Base-by-base conservation (phyloP, 805 yeast genomes). In the Cyberlindnera euphorbiae region DNA sequence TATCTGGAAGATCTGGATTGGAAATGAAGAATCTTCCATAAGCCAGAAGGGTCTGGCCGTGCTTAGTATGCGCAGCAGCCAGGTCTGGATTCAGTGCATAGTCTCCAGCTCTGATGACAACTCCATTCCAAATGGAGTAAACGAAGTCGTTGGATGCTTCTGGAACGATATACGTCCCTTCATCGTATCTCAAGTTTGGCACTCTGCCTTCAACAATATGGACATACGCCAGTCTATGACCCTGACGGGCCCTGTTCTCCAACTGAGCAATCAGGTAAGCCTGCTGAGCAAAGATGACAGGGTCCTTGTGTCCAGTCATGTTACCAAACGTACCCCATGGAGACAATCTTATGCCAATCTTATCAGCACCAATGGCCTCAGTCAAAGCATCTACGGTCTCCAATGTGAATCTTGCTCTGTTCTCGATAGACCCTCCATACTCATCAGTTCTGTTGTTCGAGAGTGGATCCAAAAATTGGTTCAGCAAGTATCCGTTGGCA, bases 401-500 rank as follows among this genome's bases (percentile, higher is more conserved):
- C 21, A 69, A 52, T 1, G 55, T 37, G 28, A 68, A 54, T 32
- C 66, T 56, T 12, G 65, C 56, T 39, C 71, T 56, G 47, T 64
- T 67, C 48, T 69, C 76, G 45, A 71, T 65, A 6, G 68, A 59
- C 4, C 78, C 80, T 42, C 79, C 81, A 44, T 74, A 75, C 46
- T 70, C 64, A 52, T 75, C 81, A 6, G 67, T 65, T 59, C 69
- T 56, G 33, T 71, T 56, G 53, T 69, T 68, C 33, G 67, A 60
- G 7, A 58, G 47, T 11, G 67, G 63, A 30, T 75, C 72, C 46
- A 78, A 52, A 49, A 82, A 79, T 56, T 75, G 75, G 57, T 69
- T 66, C 27, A 75, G 47, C 40, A 82, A 55, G 52, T 75, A 80
- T 13, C 88, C 87, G 54, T 79, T 78, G 17, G 87, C 87, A 26